These are phyloP conservation scores for Mycoemilia scoparia DNA, from an alignment of 192 early-diverging fungal species.

Conservation along the genomic window DNA sequence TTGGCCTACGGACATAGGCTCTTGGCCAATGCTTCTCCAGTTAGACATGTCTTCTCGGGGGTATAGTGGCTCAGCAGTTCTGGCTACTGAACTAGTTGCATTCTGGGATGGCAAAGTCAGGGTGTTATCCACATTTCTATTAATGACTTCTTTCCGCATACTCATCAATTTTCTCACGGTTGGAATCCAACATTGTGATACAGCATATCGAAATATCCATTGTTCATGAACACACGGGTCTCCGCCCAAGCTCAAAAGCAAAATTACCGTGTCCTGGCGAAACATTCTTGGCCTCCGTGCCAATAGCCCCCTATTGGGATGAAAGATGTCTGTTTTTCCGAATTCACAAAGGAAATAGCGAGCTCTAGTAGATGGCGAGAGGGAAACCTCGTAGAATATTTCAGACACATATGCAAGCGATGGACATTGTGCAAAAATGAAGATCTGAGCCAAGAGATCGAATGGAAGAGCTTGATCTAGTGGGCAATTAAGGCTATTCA, in stretches of 20 bases:
- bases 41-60: too few relatives aligned
- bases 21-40: constrained; percentile 1
- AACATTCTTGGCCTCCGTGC: constrained; percentile 14
- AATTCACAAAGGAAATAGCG: constrained; percentile 22
- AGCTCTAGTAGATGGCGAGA: constrained; percentile 14
- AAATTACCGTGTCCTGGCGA: constrained; percentile 13
- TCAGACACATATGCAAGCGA: constrained; percentile 18
- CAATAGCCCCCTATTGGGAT: constrained; percentile 13
- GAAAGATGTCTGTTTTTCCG: constrained; percentile 14
- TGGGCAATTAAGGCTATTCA: too few relatives aligned
- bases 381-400: constrained; percentile 12
- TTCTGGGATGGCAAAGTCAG: too few relatives aligned
- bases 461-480: constrained; percentile 18
- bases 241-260: constrained; percentile 25
- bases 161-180: constrained; percentile 11
- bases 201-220: constrained; percentile 26
- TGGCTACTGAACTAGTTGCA: too few relatives aligned
- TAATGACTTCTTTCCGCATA: constrained; percentile 1
- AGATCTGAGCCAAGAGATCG: constrained; percentile 21
- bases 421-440: constrained; percentile 28
- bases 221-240: constrained; percentile 24
- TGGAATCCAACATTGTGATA: constrained; percentile 11
- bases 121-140: too few relatives aligned
- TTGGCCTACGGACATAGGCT: too few relatives aligned
- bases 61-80: too few relatives aligned